A percentile compares a stretch with the other conserved stretches of the same genome.
Evolutionary conservation across 345 rosid species (phyloP).

Genomic region (Turnera subulata): DNA sequence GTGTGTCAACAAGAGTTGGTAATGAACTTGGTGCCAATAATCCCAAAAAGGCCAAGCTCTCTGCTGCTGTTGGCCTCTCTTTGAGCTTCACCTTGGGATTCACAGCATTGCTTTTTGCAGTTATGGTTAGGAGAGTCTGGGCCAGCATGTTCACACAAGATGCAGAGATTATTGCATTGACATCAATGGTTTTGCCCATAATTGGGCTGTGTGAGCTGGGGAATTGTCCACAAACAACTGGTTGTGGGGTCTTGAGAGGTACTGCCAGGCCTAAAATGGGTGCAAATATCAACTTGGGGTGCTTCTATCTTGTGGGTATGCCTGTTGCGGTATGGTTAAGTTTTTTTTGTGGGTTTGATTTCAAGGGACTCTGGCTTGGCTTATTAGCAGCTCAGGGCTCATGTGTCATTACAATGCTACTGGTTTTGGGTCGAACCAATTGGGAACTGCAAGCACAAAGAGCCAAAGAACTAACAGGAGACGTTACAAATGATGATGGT

Average conservation of each 20-base stretch:
- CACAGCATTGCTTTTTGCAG: constrained; percentile 18
- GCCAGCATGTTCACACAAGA: constrained; percentile 22
- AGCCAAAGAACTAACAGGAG: constrained; percentile 21
- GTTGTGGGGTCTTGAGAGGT: constrained; percentile 24
- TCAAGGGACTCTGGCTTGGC: constrained; percentile 27
- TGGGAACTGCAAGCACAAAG: constrained; percentile 23
- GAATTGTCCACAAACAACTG: constrained; percentile 27
- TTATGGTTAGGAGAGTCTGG: constrained; percentile 23
- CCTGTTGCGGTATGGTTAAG: constrained; percentile 24
- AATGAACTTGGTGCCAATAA: constrained; percentile 26
- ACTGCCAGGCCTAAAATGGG: constrained; percentile 28
- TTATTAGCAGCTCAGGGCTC: constrained; percentile 25
- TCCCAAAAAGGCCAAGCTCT: constrained; percentile 17
- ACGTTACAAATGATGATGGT: neutral
- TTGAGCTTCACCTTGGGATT: constrained; percentile 19
- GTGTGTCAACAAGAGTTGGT: constrained; percentile 47
- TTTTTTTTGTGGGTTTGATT: constrained; percentile 24
- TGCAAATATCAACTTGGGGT: constrained; percentile 22
- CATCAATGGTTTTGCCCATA: constrained; percentile 27
- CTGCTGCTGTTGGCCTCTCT: constrained; percentile 14
- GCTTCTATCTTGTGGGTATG: constrained; percentile 28
- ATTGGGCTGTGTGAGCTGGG: constrained; percentile 28
- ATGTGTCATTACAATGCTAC: constrained; percentile 20
- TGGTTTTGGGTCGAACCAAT: constrained; percentile 12
- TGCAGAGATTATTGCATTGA: constrained; percentile 22